Conservation (phyloP, 306 rosid species). For the Potentilla sterilis region DNA sequence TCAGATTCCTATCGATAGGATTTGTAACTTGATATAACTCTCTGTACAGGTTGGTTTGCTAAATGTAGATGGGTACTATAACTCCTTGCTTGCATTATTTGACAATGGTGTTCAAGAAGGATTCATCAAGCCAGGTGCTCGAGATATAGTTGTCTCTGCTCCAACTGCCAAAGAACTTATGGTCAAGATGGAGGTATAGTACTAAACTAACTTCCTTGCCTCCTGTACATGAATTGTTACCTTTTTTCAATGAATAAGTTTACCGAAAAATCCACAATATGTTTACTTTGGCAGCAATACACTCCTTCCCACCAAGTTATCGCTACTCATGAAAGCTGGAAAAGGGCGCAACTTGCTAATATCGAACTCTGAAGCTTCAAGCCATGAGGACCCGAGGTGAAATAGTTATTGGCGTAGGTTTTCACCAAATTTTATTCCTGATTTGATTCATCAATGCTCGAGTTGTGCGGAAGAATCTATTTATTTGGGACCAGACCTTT, state of each 20-base stretch:
- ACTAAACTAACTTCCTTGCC: slow-evolving; percentile 13
- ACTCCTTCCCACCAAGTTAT: slow-evolving; percentile 63
- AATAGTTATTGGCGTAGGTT: slow-evolving; percentile 27
- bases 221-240: neutral
- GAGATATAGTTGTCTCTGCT: slow-evolving; percentile 79
- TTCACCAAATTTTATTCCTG: slow-evolving; percentile 36
- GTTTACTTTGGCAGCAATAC: slow-evolving; percentile 58
- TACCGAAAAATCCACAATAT: neutral
- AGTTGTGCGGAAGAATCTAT: slow-evolving; percentile 42
- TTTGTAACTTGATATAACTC: slow-evolving; percentile 22
- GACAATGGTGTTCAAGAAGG: slow-evolving; percentile 95
- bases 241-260: neutral
- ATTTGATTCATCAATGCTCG: slow-evolving; percentile 56
- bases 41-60: slow-evolving; percentile 76
- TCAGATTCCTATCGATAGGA: slow-evolving; percentile 3
- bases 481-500: slow-evolving; percentile 46
- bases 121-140: slow-evolving; percentile 79
- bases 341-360: slow-evolving; percentile 64
- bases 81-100: slow-evolving; percentile 79
- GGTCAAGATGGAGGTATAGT: slow-evolving; percentile 73
- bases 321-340: slow-evolving; percentile 86
- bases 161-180: slow-evolving; percentile 83
- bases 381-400: slow-evolving; percentile 56
- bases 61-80: slow-evolving; percentile 92
- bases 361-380: slow-evolving; percentile 41